Percentiles rank a stretch among this genome's conserved stretches.
phyloP scores from a whole-genome alignment of 2,329 filamentous ascomycete genomes.

The Diaporthe citri region DNA sequence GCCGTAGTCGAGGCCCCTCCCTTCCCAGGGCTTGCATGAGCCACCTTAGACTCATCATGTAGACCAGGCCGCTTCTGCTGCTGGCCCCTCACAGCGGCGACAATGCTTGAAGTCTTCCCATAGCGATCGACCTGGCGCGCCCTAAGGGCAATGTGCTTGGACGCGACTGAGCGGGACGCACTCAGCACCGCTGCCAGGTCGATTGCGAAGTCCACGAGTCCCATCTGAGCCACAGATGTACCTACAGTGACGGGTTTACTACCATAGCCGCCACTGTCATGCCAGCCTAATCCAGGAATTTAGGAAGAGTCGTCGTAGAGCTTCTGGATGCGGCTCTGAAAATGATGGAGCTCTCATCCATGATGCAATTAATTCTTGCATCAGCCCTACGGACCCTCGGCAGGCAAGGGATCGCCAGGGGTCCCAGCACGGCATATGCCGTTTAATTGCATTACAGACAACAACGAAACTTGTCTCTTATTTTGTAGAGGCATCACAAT shows the following conservation, averaged over 20 bases:
- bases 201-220: constrained; percentile 73
- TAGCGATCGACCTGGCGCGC: constrained; percentile 66
- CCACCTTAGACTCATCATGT: not conserved
- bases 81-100: constrained; percentile 47
- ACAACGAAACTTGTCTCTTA: not conserved
- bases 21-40: not conserved
- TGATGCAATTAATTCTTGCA: constrained; percentile 39
- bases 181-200: constrained; percentile 79
- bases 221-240: constrained; percentile 55
- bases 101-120: constrained; percentile 59
- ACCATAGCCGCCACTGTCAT: not conserved
- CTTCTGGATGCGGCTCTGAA: constrained; percentile 11
- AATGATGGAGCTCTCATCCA: constrained; percentile 36
- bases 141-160: constrained; percentile 71
- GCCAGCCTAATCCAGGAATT: not conserved
- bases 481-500: too few species aligned
- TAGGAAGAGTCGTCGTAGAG: not conserved
- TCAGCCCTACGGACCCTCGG: constrained; percentile 37
- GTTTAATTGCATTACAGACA: constrained; percentile 28
- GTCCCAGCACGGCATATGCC: not conserved
- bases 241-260: constrained; percentile 1
- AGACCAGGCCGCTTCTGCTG: not conserved
- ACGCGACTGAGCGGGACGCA: constrained; percentile 76
- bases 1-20: not conserved
- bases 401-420: constrained; percentile 36